A percentile compares a stretch with the other conserved stretches of the same genome.
Conservation (phyloP, 169 alveolate species). For the Babesia ovata region DNA sequence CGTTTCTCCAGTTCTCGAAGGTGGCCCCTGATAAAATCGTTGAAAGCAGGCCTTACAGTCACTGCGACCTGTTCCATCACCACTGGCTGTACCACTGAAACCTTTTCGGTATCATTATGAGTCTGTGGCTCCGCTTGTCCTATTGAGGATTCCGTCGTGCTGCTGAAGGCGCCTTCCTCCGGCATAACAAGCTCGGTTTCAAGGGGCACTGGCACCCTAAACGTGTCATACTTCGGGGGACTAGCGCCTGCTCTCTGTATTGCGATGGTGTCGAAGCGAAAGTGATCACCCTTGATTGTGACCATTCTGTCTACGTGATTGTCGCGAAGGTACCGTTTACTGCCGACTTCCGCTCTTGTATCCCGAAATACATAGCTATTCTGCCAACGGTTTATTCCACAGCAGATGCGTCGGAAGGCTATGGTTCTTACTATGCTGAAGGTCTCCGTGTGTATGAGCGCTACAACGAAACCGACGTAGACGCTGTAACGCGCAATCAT, state of each 20-base stretch:
- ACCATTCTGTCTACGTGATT: slow-evolving; percentile 8
- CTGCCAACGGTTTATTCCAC: background rate
- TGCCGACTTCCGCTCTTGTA: background rate
- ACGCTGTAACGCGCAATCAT: too few relatives aligned
- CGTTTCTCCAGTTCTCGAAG: slow-evolving; percentile 45
- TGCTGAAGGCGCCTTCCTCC: slow-evolving; percentile 6
- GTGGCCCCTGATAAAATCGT: slow-evolving; percentile 23
- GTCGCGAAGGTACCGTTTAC: too few relatives aligned
- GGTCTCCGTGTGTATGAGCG: background rate
- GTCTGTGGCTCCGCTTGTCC: background rate
- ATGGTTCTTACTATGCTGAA: background rate
- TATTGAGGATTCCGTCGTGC: background rate
- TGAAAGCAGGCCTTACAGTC: slow-evolving; percentile 54
- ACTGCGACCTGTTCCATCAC: slow-evolving; percentile 45
- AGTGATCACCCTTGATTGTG: slow-evolving; percentile 30
- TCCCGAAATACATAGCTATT: background rate
- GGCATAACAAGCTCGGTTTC: slow-evolving; percentile 25
- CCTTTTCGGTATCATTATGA: background rate
- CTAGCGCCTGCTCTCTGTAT: slow-evolving; percentile 13
- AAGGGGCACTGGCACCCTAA: slow-evolving; percentile 25
- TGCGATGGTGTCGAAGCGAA: slow-evolving; percentile 30
- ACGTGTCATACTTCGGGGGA: slow-evolving; percentile 22
- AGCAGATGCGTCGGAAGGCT: background rate
- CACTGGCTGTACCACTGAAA: background rate
- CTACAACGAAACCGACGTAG: background rate